A percentile compares a stretch with the other conserved stretches of the same genome.
Evolutionary conservation across 1,284 basidiomycete species (phyloP).

Genomic region (Puccinia triticina): DNA sequence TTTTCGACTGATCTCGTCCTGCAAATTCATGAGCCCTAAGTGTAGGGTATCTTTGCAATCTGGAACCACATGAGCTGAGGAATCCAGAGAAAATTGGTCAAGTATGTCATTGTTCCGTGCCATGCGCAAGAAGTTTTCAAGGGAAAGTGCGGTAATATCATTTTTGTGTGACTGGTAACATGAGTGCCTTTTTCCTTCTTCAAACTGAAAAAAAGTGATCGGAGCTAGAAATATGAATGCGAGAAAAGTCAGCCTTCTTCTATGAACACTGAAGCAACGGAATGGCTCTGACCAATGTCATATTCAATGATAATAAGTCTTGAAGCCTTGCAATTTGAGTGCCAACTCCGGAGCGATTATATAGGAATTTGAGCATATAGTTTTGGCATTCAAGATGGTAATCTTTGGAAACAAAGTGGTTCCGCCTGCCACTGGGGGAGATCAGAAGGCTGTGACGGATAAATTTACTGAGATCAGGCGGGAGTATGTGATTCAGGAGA

Average conservation of each 20-base stretch:
- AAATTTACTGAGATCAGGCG: background rate
- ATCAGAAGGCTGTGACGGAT: background rate
- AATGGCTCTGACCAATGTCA: background rate
- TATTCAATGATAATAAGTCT: background rate
- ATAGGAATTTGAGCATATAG: background rate
- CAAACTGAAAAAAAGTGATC: background rate
- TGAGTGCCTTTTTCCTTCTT: background rate
- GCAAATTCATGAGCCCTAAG: background rate
- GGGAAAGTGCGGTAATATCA: background rate
- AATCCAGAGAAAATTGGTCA: background rate
- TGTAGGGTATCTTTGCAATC: background rate
- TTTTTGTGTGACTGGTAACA: constrained; percentile 10
- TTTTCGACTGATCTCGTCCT: background rate
- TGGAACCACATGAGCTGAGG: background rate
- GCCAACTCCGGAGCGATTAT: background rate
- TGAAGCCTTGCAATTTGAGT: background rate
- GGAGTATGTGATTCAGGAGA: background rate
- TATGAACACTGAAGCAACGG: background rate
- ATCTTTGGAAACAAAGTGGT: constrained; percentile 4
- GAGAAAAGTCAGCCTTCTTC: background rate
- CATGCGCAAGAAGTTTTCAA: background rate
- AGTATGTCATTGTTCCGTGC: background rate
- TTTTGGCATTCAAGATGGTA: background rate
- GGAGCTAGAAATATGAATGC: background rate
- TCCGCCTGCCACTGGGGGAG: background rate